Conservation (phyloP, 2,329 filamentous ascomycete genomes). For the Monosporascus sp. region DNA sequence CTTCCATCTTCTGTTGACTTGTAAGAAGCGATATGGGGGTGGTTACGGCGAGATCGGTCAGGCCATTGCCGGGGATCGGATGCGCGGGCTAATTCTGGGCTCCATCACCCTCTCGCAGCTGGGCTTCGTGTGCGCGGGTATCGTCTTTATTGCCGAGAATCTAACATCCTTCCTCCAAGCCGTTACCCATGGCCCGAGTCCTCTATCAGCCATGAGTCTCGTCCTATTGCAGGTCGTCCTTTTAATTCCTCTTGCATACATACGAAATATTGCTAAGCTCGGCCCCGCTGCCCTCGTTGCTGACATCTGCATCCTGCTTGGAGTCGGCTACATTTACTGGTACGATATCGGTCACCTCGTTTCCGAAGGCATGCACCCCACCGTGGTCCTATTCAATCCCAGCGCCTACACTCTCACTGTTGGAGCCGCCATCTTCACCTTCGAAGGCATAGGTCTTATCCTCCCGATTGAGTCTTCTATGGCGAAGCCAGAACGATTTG, state of each 20-base stretch:
- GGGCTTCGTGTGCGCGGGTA: constrained; percentile 71
- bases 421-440: constrained; percentile 71
- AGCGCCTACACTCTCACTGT: constrained; percentile 64
- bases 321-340: constrained; percentile 67
- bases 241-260: constrained; percentile 62
- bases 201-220: constrained; percentile 51
- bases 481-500: constrained; percentile 64
- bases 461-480: constrained; percentile 73
- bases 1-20: constrained; percentile 67
- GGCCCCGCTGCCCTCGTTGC: constrained; percentile 64
- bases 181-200: constrained; percentile 43
- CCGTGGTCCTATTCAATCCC: constrained; percentile 66
- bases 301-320: constrained; percentile 67
- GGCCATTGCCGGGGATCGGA: constrained; percentile 56
- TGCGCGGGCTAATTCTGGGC: constrained; percentile 60
- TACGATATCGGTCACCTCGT: constrained; percentile 59
- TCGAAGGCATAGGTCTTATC: constrained; percentile 73
- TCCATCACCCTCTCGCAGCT: constrained; percentile 72
- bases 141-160: constrained; percentile 76
- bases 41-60: constrained; percentile 72
- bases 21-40: constrained; percentile 57
- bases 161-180: constrained; percentile 62
- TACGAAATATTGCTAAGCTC: constrained; percentile 71
- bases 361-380: constrained; percentile 49
- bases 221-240: constrained; percentile 62